Percentiles rank a stretch among this genome's conserved stretches.
Evolutionary conservation across 2,329 filamentous ascomycete genomes (phyloP).

Genomic region (Talaromyces sp.): DNA sequence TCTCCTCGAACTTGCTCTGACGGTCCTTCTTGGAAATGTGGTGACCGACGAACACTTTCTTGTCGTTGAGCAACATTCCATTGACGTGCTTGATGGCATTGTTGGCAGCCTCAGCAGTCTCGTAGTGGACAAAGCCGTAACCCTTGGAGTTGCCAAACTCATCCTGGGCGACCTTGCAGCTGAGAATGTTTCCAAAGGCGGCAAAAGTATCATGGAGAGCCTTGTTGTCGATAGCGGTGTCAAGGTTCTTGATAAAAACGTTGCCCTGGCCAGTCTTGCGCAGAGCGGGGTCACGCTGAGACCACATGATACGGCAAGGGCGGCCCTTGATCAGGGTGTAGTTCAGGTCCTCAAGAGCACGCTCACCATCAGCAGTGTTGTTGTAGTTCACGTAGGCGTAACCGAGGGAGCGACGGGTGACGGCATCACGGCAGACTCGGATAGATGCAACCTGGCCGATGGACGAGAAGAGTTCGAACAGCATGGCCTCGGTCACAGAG

Average conservation of each 20-base stretch:
- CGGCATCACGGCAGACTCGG: constrained; percentile 97
- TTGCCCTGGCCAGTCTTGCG: constrained; percentile 99
- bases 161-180: constrained; percentile 99
- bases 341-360: constrained; percentile 98
- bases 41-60: constrained; percentile 99
- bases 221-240: constrained; percentile 99
- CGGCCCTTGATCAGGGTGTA: constrained; percentile 99
- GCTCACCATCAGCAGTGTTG: constrained; percentile 91
- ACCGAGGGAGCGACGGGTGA: constrained; percentile 95
- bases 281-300: constrained; percentile 95
- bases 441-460: constrained; percentile 98
- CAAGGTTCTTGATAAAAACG: constrained; percentile 99
- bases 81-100: constrained; percentile 99
- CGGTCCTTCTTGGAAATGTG: constrained; percentile 99
- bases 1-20: constrained; percentile 99
- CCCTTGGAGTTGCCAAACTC: constrained; percentile 96
- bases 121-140: constrained; percentile 99
- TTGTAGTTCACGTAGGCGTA: constrained; percentile 99
- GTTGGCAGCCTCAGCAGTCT: constrained; percentile 94
- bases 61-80: constrained; percentile 99
- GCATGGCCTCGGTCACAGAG: constrained; percentile 98
- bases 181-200: constrained; percentile 97
- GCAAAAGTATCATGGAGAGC: constrained; percentile 98
- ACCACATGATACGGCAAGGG: constrained; percentile 99
- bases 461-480: constrained; percentile 99